These are phyloP conservation scores for Coniferiporia weirii DNA, from an alignment of 1,284 basidiomycete genomes.

Conservation along the genomic window DNA sequence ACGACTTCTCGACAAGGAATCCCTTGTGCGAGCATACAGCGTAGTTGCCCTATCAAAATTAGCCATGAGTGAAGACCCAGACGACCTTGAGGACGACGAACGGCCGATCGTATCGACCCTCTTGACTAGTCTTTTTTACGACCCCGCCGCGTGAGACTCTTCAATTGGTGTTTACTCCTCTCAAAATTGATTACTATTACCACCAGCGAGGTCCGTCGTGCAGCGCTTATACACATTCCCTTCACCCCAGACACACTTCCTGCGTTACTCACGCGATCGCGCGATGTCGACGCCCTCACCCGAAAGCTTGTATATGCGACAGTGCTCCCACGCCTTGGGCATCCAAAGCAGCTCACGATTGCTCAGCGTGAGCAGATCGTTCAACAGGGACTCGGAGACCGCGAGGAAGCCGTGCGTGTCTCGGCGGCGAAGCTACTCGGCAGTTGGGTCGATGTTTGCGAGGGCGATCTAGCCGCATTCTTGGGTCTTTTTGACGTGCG, in stretches of 20 bases:
- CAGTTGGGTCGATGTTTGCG: constrained; percentile 59
- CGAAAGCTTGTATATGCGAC: constrained; percentile 79
- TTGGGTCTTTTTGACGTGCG: constrained; percentile 59
- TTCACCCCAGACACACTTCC: constrained; percentile 58
- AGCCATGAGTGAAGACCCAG: constrained; percentile 16
- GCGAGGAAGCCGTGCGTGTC: constrained; percentile 77
- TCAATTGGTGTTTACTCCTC: neutral
- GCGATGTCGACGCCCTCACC: constrained; percentile 81
- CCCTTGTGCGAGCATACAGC: constrained; percentile 11
- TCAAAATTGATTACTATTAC: neutral
- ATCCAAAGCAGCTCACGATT: constrained; percentile 67
- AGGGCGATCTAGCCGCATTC: constrained; percentile 43
- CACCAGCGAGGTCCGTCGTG: constrained; percentile 83
- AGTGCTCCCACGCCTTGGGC: constrained; percentile 53
- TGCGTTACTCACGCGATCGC: constrained; percentile 72
- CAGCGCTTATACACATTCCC: constrained; percentile 78
- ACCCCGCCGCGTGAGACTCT: constrained; percentile 15
- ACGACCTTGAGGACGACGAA: constrained; percentile 18
- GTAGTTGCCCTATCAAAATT: constrained; percentile 13
- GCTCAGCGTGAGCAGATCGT: constrained; percentile 77
- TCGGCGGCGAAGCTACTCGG: constrained; percentile 77
- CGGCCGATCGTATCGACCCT: constrained; percentile 15
- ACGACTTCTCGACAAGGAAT: constrained; percentile 15
- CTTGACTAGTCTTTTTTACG: constrained; percentile 6
- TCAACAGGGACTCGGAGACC: constrained; percentile 81